phyloP scores from a whole-genome alignment of 2,329 filamentous ascomycete species.

The Diaporthe nobilis region DNA sequence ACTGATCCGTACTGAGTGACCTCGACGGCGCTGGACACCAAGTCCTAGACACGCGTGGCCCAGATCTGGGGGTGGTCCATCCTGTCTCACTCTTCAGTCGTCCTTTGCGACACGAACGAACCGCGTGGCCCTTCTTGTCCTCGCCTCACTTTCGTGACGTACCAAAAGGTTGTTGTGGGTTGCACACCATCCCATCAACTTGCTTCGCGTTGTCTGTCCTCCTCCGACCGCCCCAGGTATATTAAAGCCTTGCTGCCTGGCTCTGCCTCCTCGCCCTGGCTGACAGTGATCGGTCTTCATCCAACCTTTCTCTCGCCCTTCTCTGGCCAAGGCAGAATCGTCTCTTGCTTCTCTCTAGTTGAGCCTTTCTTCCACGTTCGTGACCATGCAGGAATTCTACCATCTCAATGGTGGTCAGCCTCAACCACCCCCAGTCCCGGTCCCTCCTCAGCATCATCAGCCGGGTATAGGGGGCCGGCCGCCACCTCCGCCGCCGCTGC shows the following conservation, averaged over 20 bases:
- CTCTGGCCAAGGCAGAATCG: not conserved
- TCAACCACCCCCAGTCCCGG: not conserved
- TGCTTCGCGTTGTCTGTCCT: constrained; percentile 1
- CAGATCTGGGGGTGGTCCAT: constrained; percentile 8
- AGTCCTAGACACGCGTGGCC: constrained; percentile 19
- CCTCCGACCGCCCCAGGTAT: constrained; percentile 18
- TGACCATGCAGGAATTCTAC: constrained; percentile 27
- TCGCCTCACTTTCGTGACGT: constrained; percentile 31
- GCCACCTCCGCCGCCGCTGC: constrained; percentile 19
- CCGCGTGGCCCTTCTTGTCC: constrained; percentile 31
- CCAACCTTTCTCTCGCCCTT: not conserved
- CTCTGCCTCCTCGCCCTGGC: constrained; percentile 22
- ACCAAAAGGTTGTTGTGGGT: constrained; percentile 3
- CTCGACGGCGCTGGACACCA: constrained; percentile 7
- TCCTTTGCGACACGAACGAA: constrained; percentile 10
- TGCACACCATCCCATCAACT: constrained; percentile 16
- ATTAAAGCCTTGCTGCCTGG: constrained; percentile 37
- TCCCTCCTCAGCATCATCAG: constrained; percentile 20
- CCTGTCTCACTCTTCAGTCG: constrained; percentile 23
- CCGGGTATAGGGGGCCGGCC: constrained; percentile 10
- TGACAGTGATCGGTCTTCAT: not conserved
- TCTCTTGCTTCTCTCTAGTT: not conserved
- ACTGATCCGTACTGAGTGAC: constrained; percentile 20
- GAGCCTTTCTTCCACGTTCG: not conserved
- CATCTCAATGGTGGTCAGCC: constrained; percentile 25